A percentile compares a stretch with the other conserved stretches of the same genome.
Conservation (phyloP, 768 basidiomycete species). For the Exidia glandulosa region DNA sequence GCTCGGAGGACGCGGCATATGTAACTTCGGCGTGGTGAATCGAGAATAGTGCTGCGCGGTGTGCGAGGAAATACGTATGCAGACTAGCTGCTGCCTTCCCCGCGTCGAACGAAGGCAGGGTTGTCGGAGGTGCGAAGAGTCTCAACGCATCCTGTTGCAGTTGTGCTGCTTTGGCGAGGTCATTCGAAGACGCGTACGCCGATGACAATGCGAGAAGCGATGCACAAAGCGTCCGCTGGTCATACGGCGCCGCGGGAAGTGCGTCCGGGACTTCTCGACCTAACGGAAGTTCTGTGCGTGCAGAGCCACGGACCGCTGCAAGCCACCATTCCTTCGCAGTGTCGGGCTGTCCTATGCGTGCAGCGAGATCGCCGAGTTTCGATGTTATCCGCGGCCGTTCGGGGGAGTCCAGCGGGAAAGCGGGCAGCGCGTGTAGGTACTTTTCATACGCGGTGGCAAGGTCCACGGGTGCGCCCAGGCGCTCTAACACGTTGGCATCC, state of each 20-base stretch:
- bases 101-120: not conserved
- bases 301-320: slow-evolving; percentile 30
- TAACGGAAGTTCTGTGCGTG: not conserved
- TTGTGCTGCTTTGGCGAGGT: not conserved
- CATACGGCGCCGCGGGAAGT: not conserved
- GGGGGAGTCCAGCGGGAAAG: slow-evolving; percentile 26
- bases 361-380: slow-evolving; percentile 58
- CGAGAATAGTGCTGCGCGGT: slow-evolving; percentile 62
- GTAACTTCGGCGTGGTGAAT: slow-evolving; percentile 66
- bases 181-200: not conserved
- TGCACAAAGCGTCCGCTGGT: not conserved
- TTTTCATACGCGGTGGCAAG: slow-evolving; percentile 43
- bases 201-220: not conserved
- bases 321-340: slow-evolving; percentile 63
- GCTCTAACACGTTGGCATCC: slow-evolving; percentile 48
- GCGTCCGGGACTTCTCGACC: not conserved
- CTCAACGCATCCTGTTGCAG: not conserved
- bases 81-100: slow-evolving; percentile 47
- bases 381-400: slow-evolving; percentile 45
- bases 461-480: slow-evolving; percentile 40
- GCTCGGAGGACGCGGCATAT: slow-evolving; percentile 34
- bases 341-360: slow-evolving; percentile 38
- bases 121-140: not conserved
- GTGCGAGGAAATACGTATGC: slow-evolving; percentile 55
- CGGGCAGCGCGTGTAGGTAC: slow-evolving; percentile 49